Evolutionary conservation across 108 stramenopile species (phyloP).

Genomic region (Cyclostephanos invisitatus): DNA sequence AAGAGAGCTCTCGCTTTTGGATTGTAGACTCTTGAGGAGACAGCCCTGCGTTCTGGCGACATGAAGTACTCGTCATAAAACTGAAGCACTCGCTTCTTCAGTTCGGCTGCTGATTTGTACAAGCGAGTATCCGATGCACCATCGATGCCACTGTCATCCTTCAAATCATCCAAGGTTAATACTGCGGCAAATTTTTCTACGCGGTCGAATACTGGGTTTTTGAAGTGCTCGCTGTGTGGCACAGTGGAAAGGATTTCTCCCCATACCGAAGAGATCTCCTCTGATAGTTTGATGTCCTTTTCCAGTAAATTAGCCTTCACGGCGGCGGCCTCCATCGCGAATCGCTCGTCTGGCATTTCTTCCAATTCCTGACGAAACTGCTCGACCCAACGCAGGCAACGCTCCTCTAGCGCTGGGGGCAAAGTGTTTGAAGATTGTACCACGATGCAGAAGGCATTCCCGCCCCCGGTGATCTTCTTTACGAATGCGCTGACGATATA

Average conservation of each 20-base stretch:
- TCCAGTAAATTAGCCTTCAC: conserved; percentile 79
- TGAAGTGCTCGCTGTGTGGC: conserved; percentile 52
- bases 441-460: conserved; percentile 68
- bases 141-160: conserved; percentile 18
- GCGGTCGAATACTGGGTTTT: conserved; percentile 74
- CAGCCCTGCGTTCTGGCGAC: conserved; percentile 58
- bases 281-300: conserved; percentile 75
- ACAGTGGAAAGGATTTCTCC: conserved; percentile 66
- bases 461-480: conserved; percentile 73
- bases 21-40: conserved; percentile 76
- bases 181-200: conserved; percentile 72
- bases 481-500: conserved; percentile 81
- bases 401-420: conserved; percentile 72
- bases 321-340: conserved; percentile 76
- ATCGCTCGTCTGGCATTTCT: conserved; percentile 63
- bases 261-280: conserved; percentile 72
- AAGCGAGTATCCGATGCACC: conserved; percentile 4
- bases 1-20: conserved; percentile 62
- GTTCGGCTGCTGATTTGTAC: conserved; percentile 47
- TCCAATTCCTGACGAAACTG: conserved; percentile 78
- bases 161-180: conserved; percentile 43
- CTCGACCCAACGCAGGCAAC: conserved; percentile 74
- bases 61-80: conserved; percentile 73
- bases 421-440: conserved; percentile 70
- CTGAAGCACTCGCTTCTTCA: conserved; percentile 68